Evolutionary conservation across 352 stramenopile species (phyloP).

Genomic region (Paralagenidium karlingii): DNA sequence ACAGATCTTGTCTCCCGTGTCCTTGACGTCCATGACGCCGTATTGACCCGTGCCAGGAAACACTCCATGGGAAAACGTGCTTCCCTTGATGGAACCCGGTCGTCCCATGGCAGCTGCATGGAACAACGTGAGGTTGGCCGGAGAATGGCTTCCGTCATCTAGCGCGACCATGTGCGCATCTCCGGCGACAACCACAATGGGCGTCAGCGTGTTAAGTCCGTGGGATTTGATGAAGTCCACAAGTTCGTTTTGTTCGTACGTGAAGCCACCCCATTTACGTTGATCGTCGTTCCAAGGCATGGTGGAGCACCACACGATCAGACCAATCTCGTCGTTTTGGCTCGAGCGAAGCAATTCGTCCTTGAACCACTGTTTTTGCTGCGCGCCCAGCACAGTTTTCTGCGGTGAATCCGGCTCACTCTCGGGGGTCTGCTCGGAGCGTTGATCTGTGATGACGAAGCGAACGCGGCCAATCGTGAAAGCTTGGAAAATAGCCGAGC

Average conservation of each 20-base stretch:
- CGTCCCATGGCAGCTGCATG: slow-evolving; percentile 72
- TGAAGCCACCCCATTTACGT: slow-evolving; percentile 81
- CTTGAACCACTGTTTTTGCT: slow-evolving; percentile 84
- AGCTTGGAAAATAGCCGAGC: slow-evolving; percentile 44
- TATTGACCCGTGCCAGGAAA: slow-evolving; percentile 73
- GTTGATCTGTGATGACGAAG: slow-evolving; percentile 74
- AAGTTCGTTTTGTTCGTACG: slow-evolving; percentile 63
- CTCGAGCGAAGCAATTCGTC: slow-evolving; percentile 50
- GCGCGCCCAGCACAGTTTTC: slow-evolving; percentile 71
- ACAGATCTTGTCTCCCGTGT: slow-evolving; percentile 40
- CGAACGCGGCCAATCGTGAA: slow-evolving; percentile 80
- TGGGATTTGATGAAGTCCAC: slow-evolving; percentile 58
- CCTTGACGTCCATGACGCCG: slow-evolving; percentile 62
- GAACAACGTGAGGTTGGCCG: slow-evolving; percentile 62
- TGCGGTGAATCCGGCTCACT: slow-evolving; percentile 37
- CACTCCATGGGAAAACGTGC: slow-evolving; percentile 76
- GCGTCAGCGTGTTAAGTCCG: slow-evolving; percentile 34
- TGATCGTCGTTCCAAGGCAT: slow-evolving; percentile 84
- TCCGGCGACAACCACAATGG: slow-evolving; percentile 72
- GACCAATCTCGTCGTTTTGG: slow-evolving; percentile 26
- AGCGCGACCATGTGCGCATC: slow-evolving; percentile 85
- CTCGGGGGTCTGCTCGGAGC: slow-evolving; percentile 64
- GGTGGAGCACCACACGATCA: slow-evolving; percentile 79
- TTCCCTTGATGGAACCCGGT: slow-evolving; percentile 74
- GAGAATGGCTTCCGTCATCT: slow-evolving; percentile 62